Percentiles rank a stretch among this genome's conserved stretches.
Conservation (phyloP, 805 yeast genomes). For the Wickerhamiella bombiphila region DNA sequence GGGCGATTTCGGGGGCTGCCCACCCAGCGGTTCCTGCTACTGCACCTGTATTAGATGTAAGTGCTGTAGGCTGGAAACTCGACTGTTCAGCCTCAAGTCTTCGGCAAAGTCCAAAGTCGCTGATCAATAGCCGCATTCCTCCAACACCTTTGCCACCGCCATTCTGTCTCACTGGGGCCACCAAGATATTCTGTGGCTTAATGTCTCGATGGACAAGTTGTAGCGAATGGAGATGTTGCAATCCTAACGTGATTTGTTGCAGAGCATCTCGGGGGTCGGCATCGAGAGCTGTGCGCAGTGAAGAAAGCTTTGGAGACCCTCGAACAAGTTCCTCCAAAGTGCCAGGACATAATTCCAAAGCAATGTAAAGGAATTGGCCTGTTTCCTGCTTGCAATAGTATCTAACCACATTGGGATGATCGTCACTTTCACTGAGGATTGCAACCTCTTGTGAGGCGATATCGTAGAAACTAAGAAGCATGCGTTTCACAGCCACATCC, state of each 20-base stretch:
- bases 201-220: conserved; percentile 91
- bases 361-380: conserved; percentile 80
- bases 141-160: conserved; percentile 1
- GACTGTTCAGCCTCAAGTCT: conserved; percentile 84
- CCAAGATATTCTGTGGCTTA: conserved; percentile 85
- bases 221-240: conserved; percentile 72
- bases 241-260: conserved; percentile 68
- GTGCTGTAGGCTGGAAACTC: conserved; percentile 76
- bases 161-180: no score
- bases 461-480: conserved; percentile 86
- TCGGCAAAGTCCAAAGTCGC: conserved; percentile 94
- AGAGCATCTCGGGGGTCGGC: conserved; percentile 29
- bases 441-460: conserved; percentile 86
- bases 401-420: conserved; percentile 87
- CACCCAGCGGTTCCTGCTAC: conserved; percentile 92
- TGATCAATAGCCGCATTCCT: conserved; percentile 54
- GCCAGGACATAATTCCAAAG: conserved; percentile 79
- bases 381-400: conserved; percentile 88
- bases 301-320: conserved; percentile 25
- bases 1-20: conserved; percentile 76
- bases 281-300: conserved; percentile 22
- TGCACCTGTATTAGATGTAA: conserved; percentile 27
- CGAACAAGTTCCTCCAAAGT: conserved; percentile 68
- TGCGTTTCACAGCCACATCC: conserved; percentile 90
- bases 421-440: conserved; percentile 82